Percentiles rank a stretch among this genome's conserved stretches.
These are phyloP conservation scores for Helminthosporium solani DNA, from an alignment of 2,329 filamentous ascomycete species.

Conservation along the genomic window DNA sequence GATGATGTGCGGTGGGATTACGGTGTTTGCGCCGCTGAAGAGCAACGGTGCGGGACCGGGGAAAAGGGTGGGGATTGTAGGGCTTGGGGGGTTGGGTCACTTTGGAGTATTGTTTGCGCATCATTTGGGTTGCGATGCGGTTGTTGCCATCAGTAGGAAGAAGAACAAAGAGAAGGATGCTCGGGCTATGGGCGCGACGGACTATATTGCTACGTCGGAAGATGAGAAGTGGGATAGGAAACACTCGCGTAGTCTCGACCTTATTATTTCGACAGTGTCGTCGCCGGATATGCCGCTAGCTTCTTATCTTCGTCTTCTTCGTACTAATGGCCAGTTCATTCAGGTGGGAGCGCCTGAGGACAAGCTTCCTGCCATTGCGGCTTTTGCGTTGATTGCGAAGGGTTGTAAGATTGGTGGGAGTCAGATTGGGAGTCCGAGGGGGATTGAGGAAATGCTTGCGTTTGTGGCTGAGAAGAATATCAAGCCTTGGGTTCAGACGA, in stretches of 20 bases:
- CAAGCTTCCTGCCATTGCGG: conserved; percentile 55
- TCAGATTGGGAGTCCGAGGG: conserved; percentile 54
- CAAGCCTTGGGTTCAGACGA: conserved; percentile 63
- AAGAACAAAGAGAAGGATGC: conserved; percentile 61
- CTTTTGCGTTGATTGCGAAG: conserved; percentile 60
- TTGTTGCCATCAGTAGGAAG: conserved; percentile 64
- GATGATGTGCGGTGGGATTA: conserved; percentile 77
- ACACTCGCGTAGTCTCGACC: conserved; percentile 57
- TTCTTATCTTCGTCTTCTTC: conserved; percentile 62
- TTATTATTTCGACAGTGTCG: conserved; percentile 62
- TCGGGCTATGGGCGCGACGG: conserved; percentile 61
- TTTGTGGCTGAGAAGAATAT: conserved; percentile 61
- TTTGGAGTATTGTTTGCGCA: conserved; percentile 70
- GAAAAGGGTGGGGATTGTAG: conserved; percentile 69
- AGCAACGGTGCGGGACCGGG: conserved; percentile 68
- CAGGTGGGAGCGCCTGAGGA: conserved; percentile 69
- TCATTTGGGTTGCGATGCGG: conserved; percentile 67
- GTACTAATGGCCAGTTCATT: conserved; percentile 62
- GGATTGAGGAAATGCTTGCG: conserved; percentile 63
- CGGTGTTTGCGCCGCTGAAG: conserved; percentile 67
- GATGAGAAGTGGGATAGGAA: conserved; percentile 62
- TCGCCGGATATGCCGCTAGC: conserved; percentile 62
- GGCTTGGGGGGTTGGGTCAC: conserved; percentile 73
- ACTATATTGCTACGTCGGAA: conserved; percentile 65
- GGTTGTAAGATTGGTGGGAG: conserved; percentile 50